Base-by-base conservation (phyloP, 75 land plant species). In the Larix kaempferi region DNA sequence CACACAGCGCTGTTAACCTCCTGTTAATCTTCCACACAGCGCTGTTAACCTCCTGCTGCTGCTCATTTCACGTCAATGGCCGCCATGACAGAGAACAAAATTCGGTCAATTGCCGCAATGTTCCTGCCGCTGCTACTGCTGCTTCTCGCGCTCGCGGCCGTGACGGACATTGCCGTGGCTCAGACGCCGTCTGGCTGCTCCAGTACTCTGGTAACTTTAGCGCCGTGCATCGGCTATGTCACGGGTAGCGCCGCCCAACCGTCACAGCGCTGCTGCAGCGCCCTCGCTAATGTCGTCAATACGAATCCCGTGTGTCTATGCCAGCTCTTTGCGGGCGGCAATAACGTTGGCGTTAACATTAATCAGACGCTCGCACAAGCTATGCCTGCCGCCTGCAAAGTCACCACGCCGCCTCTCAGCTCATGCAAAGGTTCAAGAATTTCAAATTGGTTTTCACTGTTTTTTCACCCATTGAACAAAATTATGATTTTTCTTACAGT, bases 331-430 rank as follows among this genome's bases (percentile, higher is more conserved):
- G 76, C 4, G 3, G 22, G 63, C 21, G 71, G 67, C 72, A 56
- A 6, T 16, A 61, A 71, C 0, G 55, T 81, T 6, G 90, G 90
- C 0, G 19, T 88, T 65, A 74, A 77, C 57, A 62, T 88, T 78
- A 88, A 88, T 73, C 87, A 81, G 67, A 88, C 90, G 14, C 87
- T 55, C 22, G 87, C 90, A 4, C 14, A 80, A 16, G 75, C 62
- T 11, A 60, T 88, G 13, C 90, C 90, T 29, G 66, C 56, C 2
- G 81, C 76, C 57, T 88, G 90, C 78, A 83, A 76, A 37, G 80
- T 88, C 15, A 74, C 80, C 57, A 83, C 90, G 49, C 90, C 87
- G 0, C 76, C 85, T 0, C 6, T 76, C 39, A 85, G 85, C 73
- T 22, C 41, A 21, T 88, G 87, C 73, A 84, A 76, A 15, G 81